Evolutionary conservation across 2,329 filamentous ascomycete species (phyloP).

Genomic region (Botrytis pseudocinerea): DNA sequence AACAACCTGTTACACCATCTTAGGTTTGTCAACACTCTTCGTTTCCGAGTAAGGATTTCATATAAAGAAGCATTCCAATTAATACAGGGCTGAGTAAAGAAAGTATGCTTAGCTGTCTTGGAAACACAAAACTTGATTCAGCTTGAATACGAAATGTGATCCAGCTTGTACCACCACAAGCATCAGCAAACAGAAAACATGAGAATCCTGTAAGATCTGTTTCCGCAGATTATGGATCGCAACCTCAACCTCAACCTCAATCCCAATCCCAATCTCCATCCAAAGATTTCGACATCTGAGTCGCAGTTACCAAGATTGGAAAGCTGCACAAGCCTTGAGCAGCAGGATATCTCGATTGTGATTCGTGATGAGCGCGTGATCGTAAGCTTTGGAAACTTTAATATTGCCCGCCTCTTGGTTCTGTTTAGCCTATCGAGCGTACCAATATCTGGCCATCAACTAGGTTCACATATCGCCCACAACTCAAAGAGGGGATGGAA

Average conservation of each 20-base stretch:
- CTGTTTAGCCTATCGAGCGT: neutral
- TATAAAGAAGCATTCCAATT: neutral
- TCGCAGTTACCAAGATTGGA: neutral
- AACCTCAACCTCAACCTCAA: neutral
- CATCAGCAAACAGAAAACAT: neutral
- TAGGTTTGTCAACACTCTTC: neutral
- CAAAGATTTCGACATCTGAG: slow-evolving; percentile 2
- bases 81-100: slow-evolving; percentile 1
- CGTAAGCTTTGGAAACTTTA: neutral
- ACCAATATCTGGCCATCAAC: neutral
- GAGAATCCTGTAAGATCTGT: neutral
- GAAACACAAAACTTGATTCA: slow-evolving; percentile 2
- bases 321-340: neutral
- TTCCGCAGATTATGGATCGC: neutral
- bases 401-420: neutral
- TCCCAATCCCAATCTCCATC: neutral
- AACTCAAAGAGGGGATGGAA: slow-evolving; percentile 9
- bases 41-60: neutral
- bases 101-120: neutral
- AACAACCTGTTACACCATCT: neutral
- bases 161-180: neutral
- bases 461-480: slow-evolving; percentile 7
- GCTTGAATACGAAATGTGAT: slow-evolving; percentile 8
- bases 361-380: slow-evolving; percentile 5
- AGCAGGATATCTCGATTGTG: neutral